A percentile compares a stretch with the other conserved stretches of the same genome.
These are phyloP conservation scores for Neotropicomus parvogracilis DNA, from an alignment of 1,284 basidiomycete genomes.

Conservation along the genomic window DNA sequence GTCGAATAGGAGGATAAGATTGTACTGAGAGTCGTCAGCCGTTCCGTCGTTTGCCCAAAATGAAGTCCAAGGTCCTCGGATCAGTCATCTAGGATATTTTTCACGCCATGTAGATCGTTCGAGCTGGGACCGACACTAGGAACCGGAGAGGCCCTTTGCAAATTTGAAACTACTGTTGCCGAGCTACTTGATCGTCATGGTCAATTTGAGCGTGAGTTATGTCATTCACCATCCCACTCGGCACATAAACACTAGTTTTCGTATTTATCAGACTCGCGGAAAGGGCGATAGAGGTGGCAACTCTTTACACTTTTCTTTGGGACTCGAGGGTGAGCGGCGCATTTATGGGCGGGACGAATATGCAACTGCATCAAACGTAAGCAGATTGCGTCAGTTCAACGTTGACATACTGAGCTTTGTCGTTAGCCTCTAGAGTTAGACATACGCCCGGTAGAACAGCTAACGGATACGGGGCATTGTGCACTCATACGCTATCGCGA, in stretches of 20 bases:
- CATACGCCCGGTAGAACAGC: not conserved
- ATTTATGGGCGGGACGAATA: not conserved
- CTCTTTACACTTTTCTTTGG: not conserved
- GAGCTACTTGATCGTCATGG: not conserved
- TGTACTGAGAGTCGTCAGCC: too few relatives aligned
- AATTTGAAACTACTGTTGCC: not conserved
- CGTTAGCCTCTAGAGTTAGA: not conserved
- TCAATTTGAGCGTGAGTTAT: not conserved
- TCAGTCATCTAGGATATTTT: not conserved
- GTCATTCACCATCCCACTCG: not conserved
- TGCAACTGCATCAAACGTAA: not conserved
- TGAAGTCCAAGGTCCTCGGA: not conserved
- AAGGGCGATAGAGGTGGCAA: not conserved
- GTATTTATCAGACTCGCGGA: not conserved
- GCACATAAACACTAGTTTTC: not conserved
- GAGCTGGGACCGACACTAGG: conserved; percentile 1
- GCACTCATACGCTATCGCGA: not conserved
- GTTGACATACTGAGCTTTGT: not conserved
- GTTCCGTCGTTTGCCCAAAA: too few relatives aligned
- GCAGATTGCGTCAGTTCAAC: not conserved
- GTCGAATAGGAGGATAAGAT: too few relatives aligned
- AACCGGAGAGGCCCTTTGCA: not conserved
- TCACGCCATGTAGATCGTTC: not conserved
- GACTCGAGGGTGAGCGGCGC: not conserved
- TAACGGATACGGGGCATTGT: not conserved